These are phyloP conservation scores for Argentina anserina DNA, from an alignment of 306 rosid genomes.

Conservation along the genomic window DNA sequence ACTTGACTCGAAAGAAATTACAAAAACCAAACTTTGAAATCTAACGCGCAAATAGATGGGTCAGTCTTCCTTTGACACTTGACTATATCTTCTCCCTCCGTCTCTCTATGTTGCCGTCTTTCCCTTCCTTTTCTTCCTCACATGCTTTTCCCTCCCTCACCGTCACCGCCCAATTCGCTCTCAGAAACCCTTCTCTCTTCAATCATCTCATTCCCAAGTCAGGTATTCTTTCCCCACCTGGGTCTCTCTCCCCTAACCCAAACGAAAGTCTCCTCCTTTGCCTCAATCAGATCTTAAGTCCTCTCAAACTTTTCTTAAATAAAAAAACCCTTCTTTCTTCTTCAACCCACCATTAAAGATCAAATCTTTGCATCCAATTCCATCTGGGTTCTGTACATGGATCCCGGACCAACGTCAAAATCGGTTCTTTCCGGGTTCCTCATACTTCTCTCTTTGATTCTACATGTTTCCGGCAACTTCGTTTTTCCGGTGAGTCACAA, in stretches of 20 bases:
- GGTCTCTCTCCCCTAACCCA: not conserved
- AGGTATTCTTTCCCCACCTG: not conserved
- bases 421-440: slow-evolving; percentile 12
- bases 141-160: slow-evolving; percentile 25
- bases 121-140: not conserved
- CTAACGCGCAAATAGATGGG: not conserved
- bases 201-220: not conserved
- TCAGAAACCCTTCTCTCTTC: slow-evolving; percentile 3
- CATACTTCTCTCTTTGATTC: slow-evolving; percentile 17
- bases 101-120: not conserved
- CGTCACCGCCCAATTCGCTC: slow-evolving; percentile 29
- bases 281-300: not conserved
- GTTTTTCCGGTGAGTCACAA: slow-evolving; percentile 60
- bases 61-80: not conserved
- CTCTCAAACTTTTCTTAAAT: not conserved
- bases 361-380: not conserved
- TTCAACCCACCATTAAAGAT: not conserved
- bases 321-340: not conserved
- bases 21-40: not conserved
- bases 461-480: slow-evolving; percentile 36
- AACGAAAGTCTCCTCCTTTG: not conserved
- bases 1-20: not conserved
- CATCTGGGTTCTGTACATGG: slow-evolving; percentile 33
- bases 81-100: not conserved
- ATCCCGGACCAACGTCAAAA: slow-evolving; percentile 26